phyloP scores from a whole-genome alignment of 169 alveolate genomes.

The Plasmodium reichenowi region DNA sequence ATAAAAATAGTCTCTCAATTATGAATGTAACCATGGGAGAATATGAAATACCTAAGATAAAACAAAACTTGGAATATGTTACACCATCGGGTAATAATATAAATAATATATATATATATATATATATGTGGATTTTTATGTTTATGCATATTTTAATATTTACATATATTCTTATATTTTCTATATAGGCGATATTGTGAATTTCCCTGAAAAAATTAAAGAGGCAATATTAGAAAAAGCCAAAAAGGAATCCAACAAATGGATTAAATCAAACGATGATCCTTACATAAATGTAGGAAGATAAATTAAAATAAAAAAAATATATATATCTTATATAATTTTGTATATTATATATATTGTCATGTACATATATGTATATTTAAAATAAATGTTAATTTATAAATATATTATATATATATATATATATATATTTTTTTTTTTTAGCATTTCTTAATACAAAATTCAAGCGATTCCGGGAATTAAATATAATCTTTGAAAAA shows the following conservation, averaged over 20 bases:
- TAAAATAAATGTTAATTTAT: not conserved
- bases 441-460: slow-evolving; percentile 52
- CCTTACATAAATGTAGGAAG: slow-evolving; percentile 69
- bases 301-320: not conserved
- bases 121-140: no score
- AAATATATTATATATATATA: not conserved
- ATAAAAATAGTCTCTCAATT: slow-evolving; percentile 71
- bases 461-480: slow-evolving; percentile 60
- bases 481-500: not conserved
- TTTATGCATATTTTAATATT: not conserved
- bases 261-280: slow-evolving; percentile 73
- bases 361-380: not conserved
- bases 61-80: slow-evolving; percentile 55
- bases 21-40: slow-evolving; percentile 76
- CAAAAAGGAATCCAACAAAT: slow-evolving; percentile 39
- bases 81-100: slow-evolving; percentile 65
- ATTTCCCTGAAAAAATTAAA: slow-evolving; percentile 64
- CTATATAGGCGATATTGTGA: slow-evolving; percentile 48
- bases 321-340: not conserved
- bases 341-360: not conserved
- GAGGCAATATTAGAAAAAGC: slow-evolving; percentile 51
- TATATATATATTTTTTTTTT: slow-evolving; percentile 22
- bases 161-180: slow-evolving; percentile 4
- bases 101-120: no score
- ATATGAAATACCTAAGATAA: slow-evolving; percentile 37